Conservation (phyloP, 2,329 filamentous ascomycete genomes). For the Lasiodiplodia sp. region DNA sequence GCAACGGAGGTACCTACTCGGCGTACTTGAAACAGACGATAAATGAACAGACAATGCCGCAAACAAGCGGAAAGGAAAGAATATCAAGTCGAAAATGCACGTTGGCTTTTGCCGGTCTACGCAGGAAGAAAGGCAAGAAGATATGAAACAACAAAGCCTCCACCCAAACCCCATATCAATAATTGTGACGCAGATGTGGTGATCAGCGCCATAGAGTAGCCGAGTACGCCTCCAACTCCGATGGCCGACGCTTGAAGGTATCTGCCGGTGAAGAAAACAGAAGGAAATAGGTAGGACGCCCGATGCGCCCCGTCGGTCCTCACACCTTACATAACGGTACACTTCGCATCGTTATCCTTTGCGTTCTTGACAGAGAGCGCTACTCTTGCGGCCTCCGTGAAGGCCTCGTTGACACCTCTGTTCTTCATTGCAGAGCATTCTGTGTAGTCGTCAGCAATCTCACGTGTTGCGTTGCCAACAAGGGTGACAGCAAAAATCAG, state of each 20-base stretch:
- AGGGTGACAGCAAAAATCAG: neutral
- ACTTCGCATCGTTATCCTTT: constrained; percentile 55
- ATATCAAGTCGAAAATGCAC: constrained; percentile 6
- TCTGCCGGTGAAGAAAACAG: constrained; percentile 23
- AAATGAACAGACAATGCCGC: neutral
- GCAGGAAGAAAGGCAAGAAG: neutral
- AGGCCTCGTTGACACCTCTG: constrained; percentile 96
- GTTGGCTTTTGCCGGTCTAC: constrained; percentile 22
- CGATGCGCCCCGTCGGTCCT: neutral
- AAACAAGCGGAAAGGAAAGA: neutral
- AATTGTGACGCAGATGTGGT: constrained; percentile 4
- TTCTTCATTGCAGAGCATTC: constrained; percentile 99
- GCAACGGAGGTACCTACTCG: constrained; percentile 14
- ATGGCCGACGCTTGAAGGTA: constrained; percentile 28
- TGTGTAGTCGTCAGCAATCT: constrained; percentile 42
- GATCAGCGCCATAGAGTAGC: constrained; percentile 18
- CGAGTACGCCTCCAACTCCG: constrained; percentile 28
- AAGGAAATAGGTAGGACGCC: constrained; percentile 11
- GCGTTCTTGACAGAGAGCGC: constrained; percentile 69
- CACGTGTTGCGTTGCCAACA: neutral
- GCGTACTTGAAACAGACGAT: constrained; percentile 4
- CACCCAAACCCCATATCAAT: constrained; percentile 9
- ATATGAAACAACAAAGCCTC: neutral
- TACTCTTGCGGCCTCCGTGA: constrained; percentile 95
- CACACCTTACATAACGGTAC: constrained; percentile 49